Base-by-base conservation (phyloP, 441 rosid genomes). In the Erodium texanum region DNA sequence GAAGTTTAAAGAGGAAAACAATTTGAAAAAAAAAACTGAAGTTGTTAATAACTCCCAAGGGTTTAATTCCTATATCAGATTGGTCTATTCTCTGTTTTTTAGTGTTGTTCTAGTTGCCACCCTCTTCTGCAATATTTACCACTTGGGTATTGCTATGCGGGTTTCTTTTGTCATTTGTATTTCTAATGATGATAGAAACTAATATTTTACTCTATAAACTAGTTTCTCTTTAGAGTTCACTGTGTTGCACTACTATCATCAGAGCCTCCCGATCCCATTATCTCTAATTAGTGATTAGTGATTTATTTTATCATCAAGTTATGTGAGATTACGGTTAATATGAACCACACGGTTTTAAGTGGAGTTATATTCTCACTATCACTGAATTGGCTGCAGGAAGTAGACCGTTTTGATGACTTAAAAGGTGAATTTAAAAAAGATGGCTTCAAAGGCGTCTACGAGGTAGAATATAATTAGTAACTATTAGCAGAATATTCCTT, bases 401-500 rank as follows among this genome's bases (percentile, higher is more conserved):
- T 94, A 74, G 99, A 94, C 74, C 94, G 83, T 56, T 94, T 88
- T 73, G 70, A 79, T 74, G 97, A 89, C 77, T 69, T 94, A 56
- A 79, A 84, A 65, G 50, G 34, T 68, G 75, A 74, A 74, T 89
- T 94, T 73, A 80, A 66, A 65, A 72, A 76, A 70, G 82, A 83
- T 78, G 97, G 97, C 56, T 94, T 83, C 76, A 79, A 70, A 77
- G 97, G 99, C 65, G 82, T 87, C 72, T 86, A 83, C 83, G 87
- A 87, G 96, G 99, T 93, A 78, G 66, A 67, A 58, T 32, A 48
- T 63, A 12, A 22, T 45, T 14, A 45, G n/a, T 45, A 45, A 45
- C 15, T 45, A 9, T 45, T n/a, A 45, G 15, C n/a, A 45, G 14
- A 12, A 45, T 45, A 11, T n/a, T 45, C 9, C 52, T 45, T 16